A percentile compares a stretch with the other conserved stretches of the same genome.
phyloP scores from a whole-genome alignment of 2,329 filamentous ascomycete species.

The Apiospora phragmitis region DNA sequence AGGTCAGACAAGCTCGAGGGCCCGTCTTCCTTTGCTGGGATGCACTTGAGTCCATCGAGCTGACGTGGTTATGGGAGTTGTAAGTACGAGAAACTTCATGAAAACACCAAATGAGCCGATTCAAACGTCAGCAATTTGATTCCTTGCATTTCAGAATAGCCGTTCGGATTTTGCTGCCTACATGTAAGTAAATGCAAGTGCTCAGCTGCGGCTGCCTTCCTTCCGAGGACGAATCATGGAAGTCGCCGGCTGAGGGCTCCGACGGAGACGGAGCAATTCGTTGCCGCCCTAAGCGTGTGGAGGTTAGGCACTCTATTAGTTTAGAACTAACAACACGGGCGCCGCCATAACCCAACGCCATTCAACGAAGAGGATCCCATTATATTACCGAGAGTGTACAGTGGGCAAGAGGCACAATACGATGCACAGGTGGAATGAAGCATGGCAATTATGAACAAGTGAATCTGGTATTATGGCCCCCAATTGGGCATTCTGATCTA shows the following conservation, averaged over 20 bases:
- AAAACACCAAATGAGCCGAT: not conserved
- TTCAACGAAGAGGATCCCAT: not conserved
- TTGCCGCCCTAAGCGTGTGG: not conserved
- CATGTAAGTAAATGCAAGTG: not conserved
- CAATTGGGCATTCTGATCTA: not conserved
- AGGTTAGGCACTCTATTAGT: not conserved
- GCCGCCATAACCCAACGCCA: not conserved
- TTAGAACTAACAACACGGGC: not conserved
- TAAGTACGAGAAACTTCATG: not conserved
- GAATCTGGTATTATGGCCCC: not conserved
- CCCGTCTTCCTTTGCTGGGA: conserved; percentile 6
- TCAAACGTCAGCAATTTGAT: not conserved
- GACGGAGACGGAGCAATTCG: conserved; percentile 13
- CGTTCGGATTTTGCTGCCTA: not conserved
- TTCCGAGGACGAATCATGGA: not conserved
- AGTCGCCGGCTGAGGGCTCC: conserved; percentile 16
- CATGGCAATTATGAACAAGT: not conserved
- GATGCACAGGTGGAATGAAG: not conserved
- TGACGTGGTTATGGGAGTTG: not conserved
- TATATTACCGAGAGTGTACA: too few relatives aligned
- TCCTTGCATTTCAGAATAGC: not conserved
- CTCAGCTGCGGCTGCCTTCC: not conserved
- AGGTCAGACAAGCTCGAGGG: conserved; percentile 15
- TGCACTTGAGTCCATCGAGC: not conserved
- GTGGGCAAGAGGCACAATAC: not conserved